Evolutionary conservation across 1,284 basidiomycete genomes (phyloP), one percentile per base, ranked within the genome.

Genomic region (Cryptococcus neoformans): DNA sequence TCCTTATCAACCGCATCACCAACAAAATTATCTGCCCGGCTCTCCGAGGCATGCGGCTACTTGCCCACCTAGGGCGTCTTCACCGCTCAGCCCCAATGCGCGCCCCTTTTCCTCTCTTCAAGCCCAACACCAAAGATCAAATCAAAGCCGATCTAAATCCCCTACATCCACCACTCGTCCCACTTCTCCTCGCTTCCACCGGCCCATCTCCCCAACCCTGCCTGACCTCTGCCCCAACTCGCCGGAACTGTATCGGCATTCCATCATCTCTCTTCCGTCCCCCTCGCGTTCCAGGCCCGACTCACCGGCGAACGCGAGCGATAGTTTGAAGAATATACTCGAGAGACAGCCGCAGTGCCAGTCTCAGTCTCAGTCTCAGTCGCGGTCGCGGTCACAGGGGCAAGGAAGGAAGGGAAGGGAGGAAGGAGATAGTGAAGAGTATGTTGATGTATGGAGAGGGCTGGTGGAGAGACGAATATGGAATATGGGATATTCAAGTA

Each of bases 31-130:
- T 21, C 21, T 21, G 21, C 21, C 21, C 21, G 21, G 21, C 21
- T 21, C 21, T 21, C 21, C n/a, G 42, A 69, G 69, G 56, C 69
- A 74, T 35, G 64, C 74, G 6, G 14, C 42, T n/a, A 44, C 42
- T 44, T n/a, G n/a, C 2, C 42, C 42, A 8, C 42, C 42, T 44
- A n/a, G 42, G n/a, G 42, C 42, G 21, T 6, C 42, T 16, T 44
- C 42, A 21, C 42, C 42, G 42, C 21, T 44, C n/a, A 44, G 42
- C 42, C n/a, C 42, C n/a, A 21, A 21, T 9, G 10, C 21, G 42
- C n/a, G 42, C 3, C 42, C 42, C 42, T 8, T n/a, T 44, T 8
- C 42, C 42, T 1, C n/a, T n/a, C n/a, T n/a, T n/a, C 42, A 44
- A n/a, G 3, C n/a, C 42, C 42, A 10, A 11, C n/a, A 44, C 10